phyloP scores from a whole-genome alignment of 306 rosid species.

The Luffa aegyptiaca region DNA sequence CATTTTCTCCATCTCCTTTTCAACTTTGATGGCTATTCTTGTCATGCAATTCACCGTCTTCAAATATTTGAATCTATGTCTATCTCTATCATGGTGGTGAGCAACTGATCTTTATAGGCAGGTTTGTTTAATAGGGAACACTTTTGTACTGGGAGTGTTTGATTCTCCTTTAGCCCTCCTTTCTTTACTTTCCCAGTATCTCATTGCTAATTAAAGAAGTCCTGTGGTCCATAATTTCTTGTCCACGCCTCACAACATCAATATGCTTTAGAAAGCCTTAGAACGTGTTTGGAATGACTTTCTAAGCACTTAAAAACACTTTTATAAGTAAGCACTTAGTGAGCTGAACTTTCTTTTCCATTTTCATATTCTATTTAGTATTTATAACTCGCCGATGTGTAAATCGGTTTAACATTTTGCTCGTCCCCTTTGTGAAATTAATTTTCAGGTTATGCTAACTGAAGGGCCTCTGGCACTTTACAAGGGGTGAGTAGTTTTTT shows the following conservation, averaged over 20 bases:
- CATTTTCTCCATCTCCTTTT: not conserved
- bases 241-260: not conserved
- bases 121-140: not conserved
- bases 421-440: not conserved
- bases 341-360: not conserved
- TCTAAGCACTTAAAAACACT: no score
- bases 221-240: not conserved
- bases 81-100: not conserved
- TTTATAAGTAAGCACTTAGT: no score
- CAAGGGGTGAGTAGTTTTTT: conserved; percentile 60
- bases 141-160: not conserved
- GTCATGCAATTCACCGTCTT: not conserved
- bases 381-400: no score
- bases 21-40: not conserved
- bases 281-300: no score
- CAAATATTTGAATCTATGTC: not conserved
- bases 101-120: not conserved
- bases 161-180: not conserved
- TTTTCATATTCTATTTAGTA: not conserved
- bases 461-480: conserved; percentile 92
- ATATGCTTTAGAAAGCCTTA: not conserved
- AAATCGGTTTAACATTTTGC: not conserved
- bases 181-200: not conserved
- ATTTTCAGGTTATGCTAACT: conserved; percentile 61
- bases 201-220: not conserved